Conservation (phyloP, 768 basidiomycete species). For the Austroboletus eburneus region DNA sequence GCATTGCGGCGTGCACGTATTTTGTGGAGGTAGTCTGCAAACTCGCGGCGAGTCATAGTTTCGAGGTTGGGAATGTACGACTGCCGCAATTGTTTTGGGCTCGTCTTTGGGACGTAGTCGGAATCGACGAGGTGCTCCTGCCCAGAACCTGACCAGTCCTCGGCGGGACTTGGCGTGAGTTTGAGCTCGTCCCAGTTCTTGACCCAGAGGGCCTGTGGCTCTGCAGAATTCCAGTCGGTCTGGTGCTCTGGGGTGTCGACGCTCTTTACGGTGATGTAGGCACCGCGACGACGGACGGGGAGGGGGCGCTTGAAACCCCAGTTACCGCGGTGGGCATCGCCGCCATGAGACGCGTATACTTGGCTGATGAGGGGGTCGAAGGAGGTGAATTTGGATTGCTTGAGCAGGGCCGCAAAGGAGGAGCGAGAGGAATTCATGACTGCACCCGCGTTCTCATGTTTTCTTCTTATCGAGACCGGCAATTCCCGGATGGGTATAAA, state of each 20-base stretch:
- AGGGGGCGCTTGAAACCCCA: conserved; percentile 87
- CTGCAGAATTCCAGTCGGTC: conserved; percentile 71
- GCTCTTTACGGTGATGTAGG: conserved; percentile 59
- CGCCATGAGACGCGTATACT: conserved; percentile 67
- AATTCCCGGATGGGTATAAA: conserved; percentile 31
- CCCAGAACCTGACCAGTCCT: conserved; percentile 6
- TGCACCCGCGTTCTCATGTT: not conserved
- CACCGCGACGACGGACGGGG: conserved; percentile 56
- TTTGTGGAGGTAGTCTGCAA: conserved; percentile 54
- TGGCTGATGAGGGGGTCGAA: conserved; percentile 76
- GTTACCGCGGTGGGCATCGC: conserved; percentile 71
- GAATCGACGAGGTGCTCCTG: conserved; percentile 23
- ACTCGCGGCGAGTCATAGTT: conserved; percentile 56
- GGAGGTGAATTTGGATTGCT: conserved; percentile 77
- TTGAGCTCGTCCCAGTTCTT: conserved; percentile 60
- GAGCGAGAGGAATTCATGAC: conserved; percentile 40
- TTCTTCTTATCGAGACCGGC: conserved; percentile 10
- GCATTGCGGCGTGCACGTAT: conserved; percentile 52
- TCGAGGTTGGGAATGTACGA: conserved; percentile 48
- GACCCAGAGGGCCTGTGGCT: conserved; percentile 64
- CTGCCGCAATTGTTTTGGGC: conserved; percentile 18
- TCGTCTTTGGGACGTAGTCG: conserved; percentile 20
- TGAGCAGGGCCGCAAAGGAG: conserved; percentile 71
- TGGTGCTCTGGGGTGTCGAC: conserved; percentile 73
- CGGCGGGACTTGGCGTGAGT: conserved; percentile 9